Base-by-base conservation (phyloP, 192 early-diverging fungal species). In the Rhizophlyctis rosea region DNA sequence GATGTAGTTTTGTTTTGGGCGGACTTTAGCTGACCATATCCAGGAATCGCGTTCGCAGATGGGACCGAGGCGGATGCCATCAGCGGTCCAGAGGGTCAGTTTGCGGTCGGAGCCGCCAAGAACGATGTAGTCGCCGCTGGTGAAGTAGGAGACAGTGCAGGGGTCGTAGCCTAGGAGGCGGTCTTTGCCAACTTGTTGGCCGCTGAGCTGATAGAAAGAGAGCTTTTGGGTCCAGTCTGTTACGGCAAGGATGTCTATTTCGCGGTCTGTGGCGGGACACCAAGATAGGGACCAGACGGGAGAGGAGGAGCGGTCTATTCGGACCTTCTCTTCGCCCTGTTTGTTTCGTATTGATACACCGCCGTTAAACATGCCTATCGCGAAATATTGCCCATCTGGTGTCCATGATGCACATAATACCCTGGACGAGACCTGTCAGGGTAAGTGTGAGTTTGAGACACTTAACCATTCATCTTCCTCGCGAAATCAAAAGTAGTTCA, bases 171-270 rank as follows among this genome's bases (percentile, higher is more conserved):
- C 72, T 27, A 84, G 69, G 27, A 31, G 28, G n/a, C 83, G 67
- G 51, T 83, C 83, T 57, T 81, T 79, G n/a, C 83, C 83, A 34
- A 85, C 68, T 47, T 84, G 79, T 1, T 67, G 56, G n/a, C 83
- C 83, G 49, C 64, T 79, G 14, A 75, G 23, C 24, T 77, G 70
- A 59, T 79, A 85, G 50, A 84, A 84, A 18, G 80, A 68, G 9
- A 85, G 67, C 33, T 69, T 65, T 58, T 83, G 80, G 36, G 64
- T 74, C 83, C 83, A 85, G 66, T 85, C 83, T 0, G 76, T 68
- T 32, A 85, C 75, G 3, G 78, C 81, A 32, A 85, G 66, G 2
- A 80, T 54, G 29, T 85, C 77, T 36, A 53, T 56, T 29, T 78
- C 76, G 30, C 57, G 54, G 23, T 72, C 62, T 13, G 76, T 57